Evolutionary conservation across 1,139 yeast genomes (phyloP), one percentile per base, ranked within the genome.

Genomic region (Oligophagozyma castellii): DNA sequence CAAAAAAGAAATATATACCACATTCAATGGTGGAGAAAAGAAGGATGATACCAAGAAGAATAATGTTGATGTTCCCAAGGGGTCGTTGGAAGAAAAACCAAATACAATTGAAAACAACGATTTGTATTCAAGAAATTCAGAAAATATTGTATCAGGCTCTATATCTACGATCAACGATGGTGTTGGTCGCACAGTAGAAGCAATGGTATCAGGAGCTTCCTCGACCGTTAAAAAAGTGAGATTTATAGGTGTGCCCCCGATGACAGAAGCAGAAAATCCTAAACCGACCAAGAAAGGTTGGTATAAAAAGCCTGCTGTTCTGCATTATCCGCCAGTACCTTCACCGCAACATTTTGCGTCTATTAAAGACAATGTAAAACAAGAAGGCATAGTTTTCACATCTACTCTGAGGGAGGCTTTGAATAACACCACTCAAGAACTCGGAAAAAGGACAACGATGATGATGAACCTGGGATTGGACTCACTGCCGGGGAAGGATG

Each of bases 251-350:
- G 58, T 53, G 1, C 54, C 56, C 3, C 56, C 58, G 4, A 43
- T 50, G 43, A 35, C 42, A 0, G 39, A 38, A 5, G 40, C 41
- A 4, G 56, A 52, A 29, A 40, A 50, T 12, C 45, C 47, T 2
- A 37, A 32, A 21, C 56, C 57, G 3, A 51, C 46, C 19, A 50
- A 43, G 26, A 40, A 43, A 26, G 56, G 57, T 1, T 53, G 57
- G 57, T 51, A 51, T 31, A 50, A 48, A 26, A 53, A 52, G 23
- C 58, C 58, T 0, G 49, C 53, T 3, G 48, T 48, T 4, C 30
- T 53, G n/a, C 52, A 49, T 29, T 51, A 51, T 29, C 54, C 56
- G 1, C 48, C 55, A 23, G 42, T 47, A 6, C 55, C 56, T 10
- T 39, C 52, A 18, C 40, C 49, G 19, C 32, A 43, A 23, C 32